These are phyloP conservation scores for Trichoderma asperelloides DNA, from an alignment of 495 filamentous ascomycete genomes.

Conservation along the genomic window DNA sequence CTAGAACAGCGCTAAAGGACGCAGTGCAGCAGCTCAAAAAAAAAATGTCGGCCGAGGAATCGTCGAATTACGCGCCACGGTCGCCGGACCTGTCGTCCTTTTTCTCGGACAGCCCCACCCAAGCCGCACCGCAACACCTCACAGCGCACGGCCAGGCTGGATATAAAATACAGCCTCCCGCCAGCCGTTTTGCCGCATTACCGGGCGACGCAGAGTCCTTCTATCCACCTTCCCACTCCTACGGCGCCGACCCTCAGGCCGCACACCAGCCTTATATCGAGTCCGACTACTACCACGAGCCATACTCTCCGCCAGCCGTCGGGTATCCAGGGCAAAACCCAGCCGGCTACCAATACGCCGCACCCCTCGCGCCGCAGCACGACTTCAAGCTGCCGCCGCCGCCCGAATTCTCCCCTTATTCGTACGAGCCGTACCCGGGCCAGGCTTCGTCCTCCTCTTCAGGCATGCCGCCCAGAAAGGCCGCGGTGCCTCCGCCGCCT, in stretches of 20 bases:
- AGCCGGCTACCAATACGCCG: constrained; percentile 9
- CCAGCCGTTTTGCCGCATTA: background rate
- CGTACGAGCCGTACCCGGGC: background rate
- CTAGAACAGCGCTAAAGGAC: background rate
- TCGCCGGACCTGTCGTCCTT: constrained; percentile 48
- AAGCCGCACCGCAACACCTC: constrained; percentile 13
- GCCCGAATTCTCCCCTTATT: background rate
- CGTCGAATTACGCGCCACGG: constrained; percentile 40
- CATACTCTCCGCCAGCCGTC: constrained; percentile 16
- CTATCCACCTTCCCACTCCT: constrained; percentile 8
- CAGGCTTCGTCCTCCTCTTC: background rate
- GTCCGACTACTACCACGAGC: constrained; percentile 9
- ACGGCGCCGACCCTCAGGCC: constrained; percentile 9
- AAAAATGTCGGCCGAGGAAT: constrained; percentile 34
- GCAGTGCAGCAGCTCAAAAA: background rate
- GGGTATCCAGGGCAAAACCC: background rate
- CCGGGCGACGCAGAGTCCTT: background rate
- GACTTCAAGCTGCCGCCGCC: constrained; percentile 12
- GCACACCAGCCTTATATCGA: background rate
- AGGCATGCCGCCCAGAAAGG: constrained; percentile 31
- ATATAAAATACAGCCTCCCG: constrained; percentile 4
- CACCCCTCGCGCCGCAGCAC: constrained; percentile 2
- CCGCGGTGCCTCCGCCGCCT: constrained; percentile 19
- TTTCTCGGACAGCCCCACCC: constrained; percentile 22
- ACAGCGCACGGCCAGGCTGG: constrained; percentile 10